phyloP scores from a whole-genome alignment of 2,329 filamentous ascomycete genomes.

The Penicillium hesseltinei region DNA sequence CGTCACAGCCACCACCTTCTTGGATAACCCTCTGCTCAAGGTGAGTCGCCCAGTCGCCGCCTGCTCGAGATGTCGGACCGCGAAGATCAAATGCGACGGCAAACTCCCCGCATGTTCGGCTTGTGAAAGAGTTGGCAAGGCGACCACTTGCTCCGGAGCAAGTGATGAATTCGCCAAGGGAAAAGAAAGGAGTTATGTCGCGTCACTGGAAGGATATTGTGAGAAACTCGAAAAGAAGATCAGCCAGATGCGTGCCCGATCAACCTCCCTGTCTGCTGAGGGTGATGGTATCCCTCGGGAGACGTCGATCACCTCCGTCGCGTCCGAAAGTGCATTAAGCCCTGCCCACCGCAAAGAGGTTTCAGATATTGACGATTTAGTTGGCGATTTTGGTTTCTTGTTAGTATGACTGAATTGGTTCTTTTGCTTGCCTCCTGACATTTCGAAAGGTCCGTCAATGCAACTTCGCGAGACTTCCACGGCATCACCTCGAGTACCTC shows the following conservation, averaged over 20 bases:
- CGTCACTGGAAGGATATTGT: slow-evolving; percentile 85
- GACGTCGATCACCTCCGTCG: slow-evolving; percentile 38
- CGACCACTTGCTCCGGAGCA: slow-evolving; percentile 84
- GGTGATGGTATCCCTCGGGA: slow-evolving; percentile 31
- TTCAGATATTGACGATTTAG: slow-evolving; percentile 83
- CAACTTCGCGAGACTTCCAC: slow-evolving; percentile 90
- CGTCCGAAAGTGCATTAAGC: slow-evolving; percentile 27
- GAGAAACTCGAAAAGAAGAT: slow-evolving; percentile 83
- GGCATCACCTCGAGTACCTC: slow-evolving; percentile 85
- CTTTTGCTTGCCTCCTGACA: background rate
- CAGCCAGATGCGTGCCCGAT: slow-evolving; percentile 42
- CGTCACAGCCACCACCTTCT: slow-evolving; percentile 32
- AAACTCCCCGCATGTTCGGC: slow-evolving; percentile 93
- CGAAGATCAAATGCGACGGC: slow-evolving; percentile 97
- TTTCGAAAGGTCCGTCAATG: slow-evolving; percentile 74
- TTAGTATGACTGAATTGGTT: slow-evolving; percentile 46
- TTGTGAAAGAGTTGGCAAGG: slow-evolving; percentile 85
- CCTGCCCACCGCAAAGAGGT: slow-evolving; percentile 63
- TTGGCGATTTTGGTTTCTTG: slow-evolving; percentile 92
- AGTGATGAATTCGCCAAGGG: slow-evolving; percentile 95
- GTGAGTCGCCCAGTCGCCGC: slow-evolving; percentile 78
- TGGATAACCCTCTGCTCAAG: slow-evolving; percentile 43
- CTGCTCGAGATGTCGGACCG: slow-evolving; percentile 78
- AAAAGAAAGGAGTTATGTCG: slow-evolving; percentile 95
- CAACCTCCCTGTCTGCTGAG: slow-evolving; percentile 28